A percentile compares a stretch with the other conserved stretches of the same genome.
Conservation (phyloP, 768 basidiomycete genomes). For the Mycena pura region DNA sequence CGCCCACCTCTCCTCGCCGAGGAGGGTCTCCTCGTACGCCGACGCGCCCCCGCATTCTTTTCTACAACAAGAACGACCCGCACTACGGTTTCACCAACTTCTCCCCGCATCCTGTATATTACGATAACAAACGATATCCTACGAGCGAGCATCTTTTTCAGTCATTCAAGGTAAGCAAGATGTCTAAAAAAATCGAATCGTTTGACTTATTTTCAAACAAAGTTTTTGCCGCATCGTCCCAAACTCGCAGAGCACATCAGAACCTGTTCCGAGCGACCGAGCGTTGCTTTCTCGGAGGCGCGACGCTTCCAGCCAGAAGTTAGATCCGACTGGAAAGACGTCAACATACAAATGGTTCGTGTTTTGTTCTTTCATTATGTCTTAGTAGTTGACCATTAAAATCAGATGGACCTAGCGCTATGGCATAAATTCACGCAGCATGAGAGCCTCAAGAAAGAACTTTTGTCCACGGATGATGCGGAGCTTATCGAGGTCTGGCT, state of each 20-base stretch:
- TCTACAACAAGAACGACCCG: constrained; percentile 69
- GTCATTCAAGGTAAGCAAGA: constrained; percentile 66
- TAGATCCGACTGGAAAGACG: constrained; percentile 69
- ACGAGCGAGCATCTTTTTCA: constrained; percentile 84
- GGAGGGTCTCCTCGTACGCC: constrained; percentile 30
- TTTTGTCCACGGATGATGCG: constrained; percentile 69
- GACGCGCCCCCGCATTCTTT: constrained; percentile 52
- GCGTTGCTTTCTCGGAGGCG: constrained; percentile 71
- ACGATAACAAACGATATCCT: constrained; percentile 70
- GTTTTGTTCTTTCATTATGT: background rate
- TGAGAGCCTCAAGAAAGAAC: constrained; percentile 58
- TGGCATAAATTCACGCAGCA: constrained; percentile 79
- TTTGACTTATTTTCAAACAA: constrained; percentile 36
- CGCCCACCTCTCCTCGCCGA: constrained; percentile 28
- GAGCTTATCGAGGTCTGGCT: constrained; percentile 69
- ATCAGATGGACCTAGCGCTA: constrained; percentile 70
- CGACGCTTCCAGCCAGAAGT: constrained; percentile 67
- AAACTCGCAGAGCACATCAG: constrained; percentile 74
- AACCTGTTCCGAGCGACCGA: constrained; percentile 66
- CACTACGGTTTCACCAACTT: constrained; percentile 80
- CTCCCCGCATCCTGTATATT: constrained; percentile 67
- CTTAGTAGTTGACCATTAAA: background rate
- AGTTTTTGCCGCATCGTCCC: constrained; percentile 67
- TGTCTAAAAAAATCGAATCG: background rate
- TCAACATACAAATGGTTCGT: constrained; percentile 68